Evolutionary conservation across 441 rosid genomes (phyloP).

Genomic region (Arabidopsis hybrid): DNA sequence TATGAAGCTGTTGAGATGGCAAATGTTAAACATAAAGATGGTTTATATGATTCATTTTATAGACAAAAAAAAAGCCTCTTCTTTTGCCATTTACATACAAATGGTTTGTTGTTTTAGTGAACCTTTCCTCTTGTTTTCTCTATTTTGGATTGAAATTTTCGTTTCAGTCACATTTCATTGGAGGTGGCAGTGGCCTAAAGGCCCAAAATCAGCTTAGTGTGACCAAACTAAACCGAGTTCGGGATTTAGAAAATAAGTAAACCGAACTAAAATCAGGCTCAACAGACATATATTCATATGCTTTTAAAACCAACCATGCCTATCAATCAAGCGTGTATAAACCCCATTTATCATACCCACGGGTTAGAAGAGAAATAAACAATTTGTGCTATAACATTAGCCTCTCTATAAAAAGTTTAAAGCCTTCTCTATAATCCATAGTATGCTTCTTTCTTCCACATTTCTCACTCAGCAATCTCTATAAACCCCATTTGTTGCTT

Average conservation of each 20-base stretch:
- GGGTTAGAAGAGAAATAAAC: slow-evolving; percentile 11
- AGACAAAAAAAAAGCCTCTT: background rate
- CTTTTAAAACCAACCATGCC: background rate
- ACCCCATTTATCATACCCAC: slow-evolving; percentile 6
- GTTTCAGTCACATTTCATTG: no score
- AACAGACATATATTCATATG: background rate
- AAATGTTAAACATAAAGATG: slow-evolving; percentile 4
- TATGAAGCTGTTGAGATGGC: slow-evolving; percentile 1
- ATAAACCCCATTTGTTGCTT: background rate
- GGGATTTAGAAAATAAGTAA: background rate
- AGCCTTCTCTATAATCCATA: background rate
- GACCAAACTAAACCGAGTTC: background rate
- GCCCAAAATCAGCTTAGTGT: no score
- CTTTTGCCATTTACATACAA: background rate
- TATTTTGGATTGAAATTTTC: background rate
- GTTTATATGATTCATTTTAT: background rate
- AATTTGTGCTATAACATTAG: slow-evolving; percentile 20
- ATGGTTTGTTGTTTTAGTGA: slow-evolving; percentile 6
- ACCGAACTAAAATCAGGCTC: background rate
- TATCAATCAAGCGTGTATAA: slow-evolving; percentile 15
- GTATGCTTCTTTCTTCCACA: slow-evolving; percentile 9
- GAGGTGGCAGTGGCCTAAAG: no score
- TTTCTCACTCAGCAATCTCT: slow-evolving; percentile 9
- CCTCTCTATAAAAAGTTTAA: slow-evolving; percentile 17
- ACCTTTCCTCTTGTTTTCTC: background rate